Conservation (phyloP, 208 protist species). For the Trypanosoma congolense region DNA sequence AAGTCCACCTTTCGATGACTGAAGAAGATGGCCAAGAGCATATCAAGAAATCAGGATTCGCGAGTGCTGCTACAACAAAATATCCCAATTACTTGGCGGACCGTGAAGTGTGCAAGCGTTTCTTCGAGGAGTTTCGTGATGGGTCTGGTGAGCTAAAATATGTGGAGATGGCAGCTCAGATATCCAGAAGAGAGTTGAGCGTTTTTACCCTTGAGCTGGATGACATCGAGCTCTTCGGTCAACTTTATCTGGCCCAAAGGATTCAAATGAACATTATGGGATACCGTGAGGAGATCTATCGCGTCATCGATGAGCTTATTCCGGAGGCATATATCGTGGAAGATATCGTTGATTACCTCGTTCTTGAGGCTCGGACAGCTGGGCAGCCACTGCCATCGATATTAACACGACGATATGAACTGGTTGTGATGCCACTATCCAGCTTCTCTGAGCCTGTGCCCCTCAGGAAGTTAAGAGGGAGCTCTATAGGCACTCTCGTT, state of each 20-base stretch:
- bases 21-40: constrained; percentile 2
- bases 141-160: constrained; percentile 49
- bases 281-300: constrained; percentile 76
- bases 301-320: constrained; percentile 67
- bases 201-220: constrained; percentile 58
- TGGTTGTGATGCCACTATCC: constrained; percentile 55
- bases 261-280: constrained; percentile 86
- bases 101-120: constrained; percentile 60
- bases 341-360: constrained; percentile 74
- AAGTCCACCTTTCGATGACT: constrained; percentile 8
- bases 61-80: constrained; percentile 57
- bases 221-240: constrained; percentile 59
- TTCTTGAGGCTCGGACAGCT: constrained; percentile 49
- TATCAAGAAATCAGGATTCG: constrained; percentile 27
- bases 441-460: constrained; percentile 38
- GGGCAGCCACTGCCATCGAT: constrained; percentile 60
- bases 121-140: constrained; percentile 66
- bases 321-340: constrained; percentile 32
- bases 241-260: constrained; percentile 68
- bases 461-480: constrained; percentile 66
- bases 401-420: constrained; percentile 70
- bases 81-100: constrained; percentile 83
- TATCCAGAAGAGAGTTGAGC: constrained; percentile 36
- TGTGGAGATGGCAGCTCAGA: constrained; percentile 28
- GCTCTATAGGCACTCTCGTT: constrained; percentile 70